Conservation (phyloP, 306 rosid species). For the Trifolium subterraneum region DNA sequence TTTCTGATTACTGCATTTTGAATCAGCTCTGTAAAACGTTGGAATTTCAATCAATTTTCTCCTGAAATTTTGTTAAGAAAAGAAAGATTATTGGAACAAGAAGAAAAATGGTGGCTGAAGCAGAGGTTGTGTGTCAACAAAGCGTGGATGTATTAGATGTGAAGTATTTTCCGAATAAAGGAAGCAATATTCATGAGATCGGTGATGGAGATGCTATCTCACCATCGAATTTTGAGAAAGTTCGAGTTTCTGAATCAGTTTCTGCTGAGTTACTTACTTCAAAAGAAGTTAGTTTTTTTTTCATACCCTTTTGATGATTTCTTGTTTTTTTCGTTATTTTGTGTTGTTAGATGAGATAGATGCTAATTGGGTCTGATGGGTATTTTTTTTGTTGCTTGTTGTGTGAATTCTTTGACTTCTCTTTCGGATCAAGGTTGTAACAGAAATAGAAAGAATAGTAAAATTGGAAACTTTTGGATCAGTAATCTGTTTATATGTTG, state of each 20-base stretch:
- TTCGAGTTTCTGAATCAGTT: slow-evolving; percentile 60
- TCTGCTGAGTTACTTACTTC: slow-evolving; percentile 60
- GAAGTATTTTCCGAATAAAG: slow-evolving; percentile 56
- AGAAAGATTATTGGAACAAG: slow-evolving; percentile 13
- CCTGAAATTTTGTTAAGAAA: background rate
- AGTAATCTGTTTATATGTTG: slow-evolving; percentile 24
- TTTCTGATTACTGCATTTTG: background rate
- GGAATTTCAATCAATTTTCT: slow-evolving; percentile 19
- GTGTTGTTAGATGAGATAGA: slow-evolving; percentile 2
- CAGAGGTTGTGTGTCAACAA: slow-evolving; percentile 61
- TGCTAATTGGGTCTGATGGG: slow-evolving; percentile 11
- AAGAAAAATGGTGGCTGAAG: slow-evolving; percentile 81
- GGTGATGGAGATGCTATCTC: slow-evolving; percentile 47
- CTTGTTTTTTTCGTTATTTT: slow-evolving; percentile 7
- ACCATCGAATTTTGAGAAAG: slow-evolving; percentile 49
- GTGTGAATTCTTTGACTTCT: slow-evolving; percentile 36
- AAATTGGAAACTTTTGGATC: slow-evolving; percentile 1
- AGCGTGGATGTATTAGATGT: slow-evolving; percentile 64
- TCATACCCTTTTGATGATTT: background rate
- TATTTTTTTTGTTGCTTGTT: slow-evolving; percentile 25
- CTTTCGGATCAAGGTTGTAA: slow-evolving; percentile 30
- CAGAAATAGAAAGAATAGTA: background rate
- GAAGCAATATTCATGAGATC: slow-evolving; percentile 50
- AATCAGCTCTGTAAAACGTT: slow-evolving; percentile 34
- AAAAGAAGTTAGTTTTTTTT: slow-evolving; percentile 59